Evolutionary conservation across 495 filamentous ascomycete genomes (phyloP).

Genomic region (Xylaria grammica): DNA sequence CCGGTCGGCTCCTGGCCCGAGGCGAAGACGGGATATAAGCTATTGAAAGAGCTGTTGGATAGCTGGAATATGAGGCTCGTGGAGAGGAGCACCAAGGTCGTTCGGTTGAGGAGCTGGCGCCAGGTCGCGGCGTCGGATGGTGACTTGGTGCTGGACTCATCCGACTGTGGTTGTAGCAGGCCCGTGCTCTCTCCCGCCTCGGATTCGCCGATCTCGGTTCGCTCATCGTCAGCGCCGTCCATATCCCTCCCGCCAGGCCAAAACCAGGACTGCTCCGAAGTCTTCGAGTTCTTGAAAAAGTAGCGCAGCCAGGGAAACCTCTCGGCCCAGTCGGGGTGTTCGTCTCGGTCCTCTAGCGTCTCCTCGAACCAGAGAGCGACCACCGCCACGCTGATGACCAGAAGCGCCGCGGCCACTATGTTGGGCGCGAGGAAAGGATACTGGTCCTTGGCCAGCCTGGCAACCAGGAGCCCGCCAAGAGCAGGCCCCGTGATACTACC

Average conservation of each 20-base stretch:
- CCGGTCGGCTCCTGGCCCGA: slow-evolving; percentile 75
- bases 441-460: slow-evolving; percentile 55
- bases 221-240: slow-evolving; percentile 42
- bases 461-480: slow-evolving; percentile 82
- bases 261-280: slow-evolving; percentile 64
- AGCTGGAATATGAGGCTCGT: slow-evolving; percentile 91
- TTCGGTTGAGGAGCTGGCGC: slow-evolving; percentile 68
- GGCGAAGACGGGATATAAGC: slow-evolving; percentile 89
- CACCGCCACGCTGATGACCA: slow-evolving; percentile 74
- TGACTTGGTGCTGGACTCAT: slow-evolving; percentile 34
- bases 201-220: slow-evolving; percentile 43
- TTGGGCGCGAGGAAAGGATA: slow-evolving; percentile 91
- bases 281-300: slow-evolving; percentile 42
- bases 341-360: slow-evolving; percentile 74
- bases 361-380: slow-evolving; percentile 82
- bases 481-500: slow-evolving; percentile 92
- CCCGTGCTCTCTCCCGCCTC: slow-evolving; percentile 38
- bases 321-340: slow-evolving; percentile 61
- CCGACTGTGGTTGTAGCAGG: slow-evolving; percentile 36
- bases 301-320: slow-evolving; percentile 29
- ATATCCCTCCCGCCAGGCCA: slow-evolving; percentile 64
- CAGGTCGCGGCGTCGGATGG: slow-evolving; percentile 49
- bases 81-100: slow-evolving; percentile 77
- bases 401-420: slow-evolving; percentile 69
- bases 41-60: slow-evolving; percentile 87